Conservation (phyloP, 2,329 filamentous ascomycete genomes). For the Triangularia setosa region DNA sequence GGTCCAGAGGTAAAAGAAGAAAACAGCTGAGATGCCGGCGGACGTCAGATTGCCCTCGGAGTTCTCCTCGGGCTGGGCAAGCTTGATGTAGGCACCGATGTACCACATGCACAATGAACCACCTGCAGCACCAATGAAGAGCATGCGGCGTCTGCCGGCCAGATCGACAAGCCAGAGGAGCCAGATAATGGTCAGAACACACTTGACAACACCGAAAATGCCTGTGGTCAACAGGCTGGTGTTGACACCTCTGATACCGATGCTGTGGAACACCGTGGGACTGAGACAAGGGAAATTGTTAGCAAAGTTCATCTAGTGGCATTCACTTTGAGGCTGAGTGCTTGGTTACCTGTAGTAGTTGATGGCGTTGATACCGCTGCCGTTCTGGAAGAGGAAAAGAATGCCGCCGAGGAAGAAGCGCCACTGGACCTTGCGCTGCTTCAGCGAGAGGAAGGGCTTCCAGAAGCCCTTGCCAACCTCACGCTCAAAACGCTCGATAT, state of each 20-base stretch:
- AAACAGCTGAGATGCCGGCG: conserved; percentile 56
- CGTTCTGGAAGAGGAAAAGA: conserved; percentile 78
- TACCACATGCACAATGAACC: conserved; percentile 64
- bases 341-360: conserved; percentile 57
- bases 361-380: conserved; percentile 71
- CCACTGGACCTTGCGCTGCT: conserved; percentile 58
- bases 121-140: conserved; percentile 58
- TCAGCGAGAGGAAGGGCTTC: conserved; percentile 62
- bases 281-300: conserved; percentile 26
- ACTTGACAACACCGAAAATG: conserved; percentile 75
- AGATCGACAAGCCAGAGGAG: conserved; percentile 65
- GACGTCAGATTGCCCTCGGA: conserved; percentile 28
- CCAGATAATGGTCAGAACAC: conserved; percentile 63
- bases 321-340: no score
- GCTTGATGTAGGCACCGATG: conserved; percentile 57
- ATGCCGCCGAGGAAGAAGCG: conserved; percentile 70
- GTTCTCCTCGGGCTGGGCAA: conserved; percentile 39
- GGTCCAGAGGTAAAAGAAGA: conserved; percentile 74
- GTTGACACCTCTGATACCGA: conserved; percentile 44
- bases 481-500: conserved; percentile 60
- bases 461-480: conserved; percentile 69
- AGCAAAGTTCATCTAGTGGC: no score
- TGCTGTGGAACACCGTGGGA: conserved; percentile 61
- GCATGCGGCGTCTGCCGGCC: conserved; percentile 50
- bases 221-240: conserved; percentile 59